Evolutionary conservation across 805 yeast genomes (phyloP).

Genomic region (Candida ficus): DNA sequence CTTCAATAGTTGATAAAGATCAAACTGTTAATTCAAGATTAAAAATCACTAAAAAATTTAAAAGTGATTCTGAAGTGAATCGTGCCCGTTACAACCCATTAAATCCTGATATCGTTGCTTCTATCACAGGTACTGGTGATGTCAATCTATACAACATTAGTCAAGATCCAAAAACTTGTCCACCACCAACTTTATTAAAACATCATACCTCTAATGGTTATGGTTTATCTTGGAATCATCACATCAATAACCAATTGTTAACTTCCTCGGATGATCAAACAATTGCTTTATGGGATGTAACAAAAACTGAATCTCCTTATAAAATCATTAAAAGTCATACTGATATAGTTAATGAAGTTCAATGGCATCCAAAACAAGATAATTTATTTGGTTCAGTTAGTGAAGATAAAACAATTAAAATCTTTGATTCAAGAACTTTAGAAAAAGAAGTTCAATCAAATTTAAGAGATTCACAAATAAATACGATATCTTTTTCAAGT

Average conservation of each 20-base stretch:
- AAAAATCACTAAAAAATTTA: conserved; percentile 54
- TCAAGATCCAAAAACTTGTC: conserved; percentile 24
- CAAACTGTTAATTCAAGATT: conserved; percentile 45
- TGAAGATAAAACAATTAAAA: conserved; percentile 54
- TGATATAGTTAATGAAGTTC: conserved; percentile 69
- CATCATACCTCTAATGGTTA: conserved; percentile 68
- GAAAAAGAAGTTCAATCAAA: conserved; percentile 24
- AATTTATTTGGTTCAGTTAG: conserved; percentile 65
- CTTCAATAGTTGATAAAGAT: conserved; percentile 15
- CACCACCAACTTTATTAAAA: conserved; percentile 27
- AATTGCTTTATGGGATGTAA: conserved; percentile 56
- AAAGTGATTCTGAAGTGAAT: conserved; percentile 62
- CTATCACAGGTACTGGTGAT: conserved; percentile 65
- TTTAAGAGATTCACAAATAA: conserved; percentile 38
- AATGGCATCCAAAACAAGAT: conserved; percentile 55
- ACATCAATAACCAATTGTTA: conserved; percentile 42
- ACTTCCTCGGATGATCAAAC: conserved; percentile 65
- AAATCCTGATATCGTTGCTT: conserved; percentile 47
- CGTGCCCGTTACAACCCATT: conserved; percentile 71
- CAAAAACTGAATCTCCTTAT: conserved; percentile 22
- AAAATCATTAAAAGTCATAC: conserved; percentile 35
- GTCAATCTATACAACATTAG: conserved; percentile 44
- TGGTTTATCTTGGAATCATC: conserved; percentile 64
- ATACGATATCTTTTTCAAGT: conserved; percentile 61
- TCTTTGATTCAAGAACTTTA: conserved; percentile 48